Evolutionary conservation across 2,329 filamentous ascomycete genomes (phyloP).

Genomic region (Xylariales sp.): DNA sequence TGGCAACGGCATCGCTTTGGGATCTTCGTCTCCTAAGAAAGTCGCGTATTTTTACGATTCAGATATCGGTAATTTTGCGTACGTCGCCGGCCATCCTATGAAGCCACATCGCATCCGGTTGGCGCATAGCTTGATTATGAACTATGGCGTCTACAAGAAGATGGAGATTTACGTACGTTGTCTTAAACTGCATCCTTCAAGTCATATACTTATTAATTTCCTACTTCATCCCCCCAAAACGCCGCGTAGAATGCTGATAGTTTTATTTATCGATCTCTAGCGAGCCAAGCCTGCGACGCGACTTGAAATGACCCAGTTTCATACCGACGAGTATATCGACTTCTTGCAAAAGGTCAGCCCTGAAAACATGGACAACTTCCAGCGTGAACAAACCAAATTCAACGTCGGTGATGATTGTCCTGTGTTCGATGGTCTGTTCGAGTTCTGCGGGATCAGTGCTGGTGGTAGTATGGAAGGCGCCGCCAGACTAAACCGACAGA

Average conservation of each 20-base stretch:
- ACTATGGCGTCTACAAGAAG: constrained; percentile 94
- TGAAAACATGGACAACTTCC: constrained; percentile 96
- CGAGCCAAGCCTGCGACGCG: constrained; percentile 87
- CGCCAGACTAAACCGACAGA: constrained; percentile 86
- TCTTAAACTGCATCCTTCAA: not conserved
- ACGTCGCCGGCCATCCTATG: constrained; percentile 97
- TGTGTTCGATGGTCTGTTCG: constrained; percentile 96
- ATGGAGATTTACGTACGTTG: constrained; percentile 91
- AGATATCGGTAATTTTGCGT: constrained; percentile 98
- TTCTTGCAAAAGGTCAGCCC: constrained; percentile 96
- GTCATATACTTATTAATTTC: not conserved
- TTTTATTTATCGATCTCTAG: constrained; percentile 54
- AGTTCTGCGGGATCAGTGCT: constrained; percentile 94
- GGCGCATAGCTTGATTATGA: constrained; percentile 95
- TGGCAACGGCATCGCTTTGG: constrained; percentile 63
- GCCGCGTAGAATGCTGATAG: constrained; percentile 22
- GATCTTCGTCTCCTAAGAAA: constrained; percentile 70
- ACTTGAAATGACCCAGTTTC: constrained; percentile 93
- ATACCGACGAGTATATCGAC: constrained; percentile 94
- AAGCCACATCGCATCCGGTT: constrained; percentile 96
- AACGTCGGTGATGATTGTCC: constrained; percentile 98
- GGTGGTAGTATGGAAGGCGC: constrained; percentile 95
- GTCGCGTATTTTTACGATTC: constrained; percentile 99
- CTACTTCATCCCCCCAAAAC: not conserved
- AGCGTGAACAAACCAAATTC: constrained; percentile 91